These are phyloP conservation scores for Penicillium frequentans DNA, from an alignment of 2,329 filamentous ascomycete genomes.

Conservation along the genomic window DNA sequence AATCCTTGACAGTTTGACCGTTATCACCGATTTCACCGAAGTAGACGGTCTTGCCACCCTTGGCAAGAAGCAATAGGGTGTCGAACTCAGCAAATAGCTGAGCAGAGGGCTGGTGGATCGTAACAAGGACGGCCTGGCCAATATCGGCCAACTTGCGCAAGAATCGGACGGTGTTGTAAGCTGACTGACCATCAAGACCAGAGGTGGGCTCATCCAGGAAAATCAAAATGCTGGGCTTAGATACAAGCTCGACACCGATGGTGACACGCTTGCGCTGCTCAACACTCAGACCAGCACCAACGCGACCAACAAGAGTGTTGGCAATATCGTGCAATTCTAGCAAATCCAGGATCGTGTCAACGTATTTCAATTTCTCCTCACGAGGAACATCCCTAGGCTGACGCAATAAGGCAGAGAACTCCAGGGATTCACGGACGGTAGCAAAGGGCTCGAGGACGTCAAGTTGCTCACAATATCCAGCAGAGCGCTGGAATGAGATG, in stretches of 20 bases:
- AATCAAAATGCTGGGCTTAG: conserved; percentile 13
- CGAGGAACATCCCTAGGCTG: conserved; percentile 5
- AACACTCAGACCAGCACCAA: conserved; percentile 12
- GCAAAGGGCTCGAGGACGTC: conserved; percentile 12
- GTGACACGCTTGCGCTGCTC: conserved; percentile 15
- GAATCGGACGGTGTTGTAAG: conserved; percentile 12
- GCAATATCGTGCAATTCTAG: conserved; percentile 10
- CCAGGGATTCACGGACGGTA: conserved; percentile 11
- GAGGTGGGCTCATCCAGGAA: conserved; percentile 15
- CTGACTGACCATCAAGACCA: conserved; percentile 12
- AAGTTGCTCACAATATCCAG: conserved; percentile 14
- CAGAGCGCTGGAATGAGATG: conserved; percentile 13
- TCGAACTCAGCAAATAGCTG: conserved; percentile 15
- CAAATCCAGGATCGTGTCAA: conserved; percentile 12
- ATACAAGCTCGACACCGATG: conserved; percentile 13
- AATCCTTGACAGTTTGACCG: conserved; percentile 8
- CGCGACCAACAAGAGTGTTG: conserved; percentile 6
- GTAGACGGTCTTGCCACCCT: conserved; percentile 15
- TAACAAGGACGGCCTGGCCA: conserved; percentile 13
- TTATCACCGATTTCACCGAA: conserved; percentile 15
- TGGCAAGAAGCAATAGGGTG: conserved; percentile 8
- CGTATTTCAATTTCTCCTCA: conserved; percentile 10
- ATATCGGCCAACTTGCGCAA: conserved; percentile 12
- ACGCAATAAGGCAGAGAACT: conserved; percentile 10
- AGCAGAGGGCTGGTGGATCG: conserved; percentile 13